phyloP scores from a whole-genome alignment of 129 eudicot species.

The Helichrysum umbraculigerum region DNA sequence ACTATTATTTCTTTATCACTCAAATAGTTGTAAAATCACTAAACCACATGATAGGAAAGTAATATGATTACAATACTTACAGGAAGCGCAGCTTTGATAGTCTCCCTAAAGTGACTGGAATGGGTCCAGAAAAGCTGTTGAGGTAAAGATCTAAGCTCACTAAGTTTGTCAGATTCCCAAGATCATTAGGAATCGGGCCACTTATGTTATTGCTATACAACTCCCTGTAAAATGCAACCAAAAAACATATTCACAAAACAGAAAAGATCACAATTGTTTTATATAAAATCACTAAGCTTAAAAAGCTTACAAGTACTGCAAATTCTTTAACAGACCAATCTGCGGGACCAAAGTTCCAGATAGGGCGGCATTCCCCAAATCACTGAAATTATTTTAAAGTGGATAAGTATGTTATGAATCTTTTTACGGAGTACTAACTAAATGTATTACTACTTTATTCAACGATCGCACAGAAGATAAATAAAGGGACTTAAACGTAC shows the following conservation, averaged over 20 bases:
- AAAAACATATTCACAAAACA: neutral
- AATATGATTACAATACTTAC: slow-evolving; percentile 37
- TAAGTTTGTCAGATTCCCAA: slow-evolving; percentile 83
- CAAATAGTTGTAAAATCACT: neutral
- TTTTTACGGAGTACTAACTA: too few species aligned
- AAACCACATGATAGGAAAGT: neutral
- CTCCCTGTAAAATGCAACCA: slow-evolving; percentile 54
- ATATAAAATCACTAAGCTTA: too few species aligned
- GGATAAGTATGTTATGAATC: neutral
- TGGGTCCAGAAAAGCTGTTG: slow-evolving; percentile 79
- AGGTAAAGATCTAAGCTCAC: slow-evolving; percentile 94
- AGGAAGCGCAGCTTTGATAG: slow-evolving; percentile 72
- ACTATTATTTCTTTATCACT: neutral
- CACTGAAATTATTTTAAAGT: slow-evolving; percentile 39
- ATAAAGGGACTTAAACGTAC: slow-evolving; percentile 37
- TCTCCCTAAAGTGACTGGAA: slow-evolving; percentile 79
- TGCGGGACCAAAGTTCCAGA: slow-evolving; percentile 82
- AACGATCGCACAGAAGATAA: neutral
- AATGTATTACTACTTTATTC: neutral
- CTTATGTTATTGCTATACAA: slow-evolving; percentile 81
- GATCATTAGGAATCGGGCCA: slow-evolving; percentile 80
- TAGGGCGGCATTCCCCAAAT: slow-evolving; percentile 58
- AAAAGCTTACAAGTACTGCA: slow-evolving; percentile 61
- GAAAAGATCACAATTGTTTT: neutral
- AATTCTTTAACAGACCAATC: slow-evolving; percentile 72